These are phyloP conservation scores for Fagopyrum tataricum DNA, from an alignment of 148 eudicot genomes.

Conservation along the genomic window DNA sequence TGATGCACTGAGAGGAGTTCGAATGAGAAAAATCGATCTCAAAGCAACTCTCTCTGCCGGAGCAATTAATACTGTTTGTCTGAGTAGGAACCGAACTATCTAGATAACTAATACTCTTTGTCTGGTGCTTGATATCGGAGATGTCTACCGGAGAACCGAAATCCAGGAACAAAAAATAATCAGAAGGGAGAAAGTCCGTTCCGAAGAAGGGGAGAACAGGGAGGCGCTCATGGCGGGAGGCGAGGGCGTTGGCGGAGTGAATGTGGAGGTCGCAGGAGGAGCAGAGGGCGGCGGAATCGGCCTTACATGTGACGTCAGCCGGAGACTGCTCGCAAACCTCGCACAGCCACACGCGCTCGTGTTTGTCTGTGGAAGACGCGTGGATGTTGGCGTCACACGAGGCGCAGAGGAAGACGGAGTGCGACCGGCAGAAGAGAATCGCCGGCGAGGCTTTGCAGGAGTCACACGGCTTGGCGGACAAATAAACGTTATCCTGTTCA, in stretches of 20 bases:
- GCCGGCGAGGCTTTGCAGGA: conserved; percentile 49
- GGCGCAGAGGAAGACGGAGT: conserved; percentile 56
- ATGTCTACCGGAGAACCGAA: conserved; percentile 19
- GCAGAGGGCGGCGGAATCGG: conserved; percentile 75
- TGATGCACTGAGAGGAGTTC: conserved; percentile 31
- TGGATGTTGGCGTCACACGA: conserved; percentile 55
- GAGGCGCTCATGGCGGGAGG: conserved; percentile 65
- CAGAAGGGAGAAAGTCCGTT: conserved; percentile 31
- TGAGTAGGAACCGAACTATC: too few relatives aligned
- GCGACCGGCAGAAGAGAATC: conserved; percentile 45
- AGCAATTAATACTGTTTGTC: too few relatives aligned
- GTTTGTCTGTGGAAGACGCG: conserved; percentile 37
- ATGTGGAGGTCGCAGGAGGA: conserved; percentile 67
- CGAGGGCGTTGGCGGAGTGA: conserved; percentile 65
- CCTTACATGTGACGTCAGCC: conserved; percentile 67
- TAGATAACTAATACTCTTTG: conserved; percentile 14
- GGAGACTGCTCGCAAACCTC: conserved; percentile 83
- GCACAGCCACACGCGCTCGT: conserved; percentile 71
- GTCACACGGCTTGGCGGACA: conserved; percentile 44
- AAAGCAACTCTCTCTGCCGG: conserved; percentile 29
- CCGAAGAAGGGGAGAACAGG: conserved; percentile 46
- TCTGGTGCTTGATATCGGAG: conserved; percentile 21
- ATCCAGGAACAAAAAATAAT: conserved; percentile 38
- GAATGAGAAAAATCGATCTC: conserved; percentile 45
- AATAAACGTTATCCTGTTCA: neutral